A percentile compares a stretch with the other conserved stretches of the same genome.
These are phyloP conservation scores for Boletus pseudo-olivaceus DNA, from an alignment of 768 basidiomycete species.

Conservation along the genomic window DNA sequence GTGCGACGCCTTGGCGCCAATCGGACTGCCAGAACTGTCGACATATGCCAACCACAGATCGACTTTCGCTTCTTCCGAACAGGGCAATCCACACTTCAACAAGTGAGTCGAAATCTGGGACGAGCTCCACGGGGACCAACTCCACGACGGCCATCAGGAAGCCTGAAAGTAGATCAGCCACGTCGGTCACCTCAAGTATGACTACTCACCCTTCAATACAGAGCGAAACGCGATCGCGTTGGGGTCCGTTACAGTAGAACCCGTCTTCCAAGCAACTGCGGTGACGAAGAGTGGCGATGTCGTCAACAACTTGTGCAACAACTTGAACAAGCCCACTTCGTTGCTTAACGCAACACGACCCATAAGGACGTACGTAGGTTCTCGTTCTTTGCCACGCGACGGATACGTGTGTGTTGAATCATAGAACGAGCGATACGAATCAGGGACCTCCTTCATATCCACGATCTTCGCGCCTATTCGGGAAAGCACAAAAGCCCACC, in stretches of 20 bases:
- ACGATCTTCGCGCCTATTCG: constrained; percentile 47
- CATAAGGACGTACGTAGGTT: constrained; percentile 57
- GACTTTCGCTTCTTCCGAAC: constrained; percentile 66
- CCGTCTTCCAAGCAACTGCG: constrained; percentile 62
- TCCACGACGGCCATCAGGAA: constrained; percentile 74
- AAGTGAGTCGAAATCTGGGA: constrained; percentile 69
- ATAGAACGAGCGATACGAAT: constrained; percentile 54
- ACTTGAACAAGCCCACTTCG: constrained; percentile 56
- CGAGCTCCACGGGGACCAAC: constrained; percentile 68
- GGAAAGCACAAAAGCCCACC: constrained; percentile 83
- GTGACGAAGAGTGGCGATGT: constrained; percentile 76
- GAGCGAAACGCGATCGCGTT: constrained; percentile 80
- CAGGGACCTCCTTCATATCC: constrained; percentile 50
- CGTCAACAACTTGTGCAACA: constrained; percentile 58
- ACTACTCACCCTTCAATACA: constrained; percentile 70
- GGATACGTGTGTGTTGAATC: constrained; percentile 44
- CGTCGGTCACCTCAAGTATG: background rate
- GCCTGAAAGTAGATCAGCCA: constrained; percentile 41
- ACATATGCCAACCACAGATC: constrained; percentile 65
- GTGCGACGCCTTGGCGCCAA: constrained; percentile 60
- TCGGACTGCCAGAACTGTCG: constrained; percentile 82
- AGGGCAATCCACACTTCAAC: constrained; percentile 77
- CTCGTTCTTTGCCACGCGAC: constrained; percentile 50
- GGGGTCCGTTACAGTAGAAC: constrained; percentile 66
- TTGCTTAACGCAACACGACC: constrained; percentile 52